Conservation (phyloP, 2,329 filamentous ascomycete genomes). For the Claviceps citrina region DNA sequence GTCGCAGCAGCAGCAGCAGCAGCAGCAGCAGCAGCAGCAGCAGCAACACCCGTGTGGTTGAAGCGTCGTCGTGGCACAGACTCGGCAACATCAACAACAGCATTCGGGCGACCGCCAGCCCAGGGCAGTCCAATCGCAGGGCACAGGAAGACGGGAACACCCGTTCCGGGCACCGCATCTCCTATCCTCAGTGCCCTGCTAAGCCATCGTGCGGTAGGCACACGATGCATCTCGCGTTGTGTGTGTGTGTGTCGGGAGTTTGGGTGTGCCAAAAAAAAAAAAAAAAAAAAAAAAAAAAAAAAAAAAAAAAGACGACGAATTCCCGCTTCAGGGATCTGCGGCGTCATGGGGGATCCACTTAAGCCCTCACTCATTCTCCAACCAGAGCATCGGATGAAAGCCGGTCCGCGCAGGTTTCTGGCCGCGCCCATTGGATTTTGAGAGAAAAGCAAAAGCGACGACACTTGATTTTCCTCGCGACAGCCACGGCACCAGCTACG, state of each 20-base stretch:
- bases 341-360: background rate
- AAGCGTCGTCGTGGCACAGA: constrained; percentile 8
- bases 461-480: background rate
- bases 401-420: constrained; percentile 8
- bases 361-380: too few relatives aligned
- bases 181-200: constrained; percentile 26
- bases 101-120: constrained; percentile 1
- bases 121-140: constrained; percentile 22
- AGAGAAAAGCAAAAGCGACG: background rate
- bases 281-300: constrained; percentile 1
- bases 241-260: too few relatives aligned
- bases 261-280: background rate
- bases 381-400: constrained; percentile 11
- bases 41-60: constrained; percentile 14
- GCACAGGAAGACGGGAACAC: constrained; percentile 34
- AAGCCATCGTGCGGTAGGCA: constrained; percentile 27
- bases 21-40: constrained; percentile 4
- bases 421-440: background rate
- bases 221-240: constrained; percentile 26
- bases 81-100: constrained; percentile 2
- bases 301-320: constrained; percentile 1
- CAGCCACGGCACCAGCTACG: background rate
- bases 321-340: background rate
- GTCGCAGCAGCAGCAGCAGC: constrained; percentile 3
- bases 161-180: constrained; percentile 20